Evolutionary conservation across 305 asterid genomes (phyloP).

Genomic region (Rubia peregrina): DNA sequence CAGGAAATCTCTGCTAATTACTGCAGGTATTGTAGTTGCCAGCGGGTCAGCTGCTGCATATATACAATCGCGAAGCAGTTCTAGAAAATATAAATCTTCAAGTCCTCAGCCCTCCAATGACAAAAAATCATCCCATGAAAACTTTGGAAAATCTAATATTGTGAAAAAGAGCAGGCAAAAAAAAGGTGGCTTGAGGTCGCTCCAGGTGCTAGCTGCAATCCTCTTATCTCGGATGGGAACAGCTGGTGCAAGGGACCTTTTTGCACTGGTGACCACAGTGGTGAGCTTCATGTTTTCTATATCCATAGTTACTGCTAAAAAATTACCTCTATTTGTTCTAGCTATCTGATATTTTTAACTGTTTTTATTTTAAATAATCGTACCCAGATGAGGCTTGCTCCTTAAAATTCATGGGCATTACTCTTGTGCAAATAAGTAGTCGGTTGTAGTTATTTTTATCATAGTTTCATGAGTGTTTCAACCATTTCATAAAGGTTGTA

Average conservation of each 20-base stretch:
- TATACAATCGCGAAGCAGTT: constrained; percentile 53
- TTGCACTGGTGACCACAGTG: constrained; percentile 80
- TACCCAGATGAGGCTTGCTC: not conserved
- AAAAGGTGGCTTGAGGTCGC: constrained; percentile 83
- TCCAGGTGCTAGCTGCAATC: constrained; percentile 85
- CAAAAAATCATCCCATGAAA: constrained; percentile 33
- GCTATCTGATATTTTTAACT: not conserved
- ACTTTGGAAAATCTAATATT: constrained; percentile 38
- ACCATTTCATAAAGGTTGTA: not conserved
- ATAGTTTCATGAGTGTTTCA: not conserved
- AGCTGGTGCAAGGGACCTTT: constrained; percentile 65
- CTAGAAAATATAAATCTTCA: constrained; percentile 33
- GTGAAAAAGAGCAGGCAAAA: constrained; percentile 69
- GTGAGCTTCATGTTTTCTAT: constrained; percentile 36
- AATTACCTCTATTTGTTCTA: not conserved
- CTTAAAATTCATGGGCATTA: not conserved
- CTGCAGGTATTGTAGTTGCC: constrained; percentile 80
- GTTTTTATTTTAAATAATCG: not conserved
- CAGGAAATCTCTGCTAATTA: constrained; percentile 80
- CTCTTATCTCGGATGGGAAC: constrained; percentile 82
- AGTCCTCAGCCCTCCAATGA: constrained; percentile 32
- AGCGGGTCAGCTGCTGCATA: constrained; percentile 94
- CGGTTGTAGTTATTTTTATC: too few species aligned
- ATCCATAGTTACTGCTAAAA: not conserved
- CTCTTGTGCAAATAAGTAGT: not conserved